phyloP scores from a whole-genome alignment of 2,329 filamentous ascomycete species.

The Anthostomella pinea region DNA sequence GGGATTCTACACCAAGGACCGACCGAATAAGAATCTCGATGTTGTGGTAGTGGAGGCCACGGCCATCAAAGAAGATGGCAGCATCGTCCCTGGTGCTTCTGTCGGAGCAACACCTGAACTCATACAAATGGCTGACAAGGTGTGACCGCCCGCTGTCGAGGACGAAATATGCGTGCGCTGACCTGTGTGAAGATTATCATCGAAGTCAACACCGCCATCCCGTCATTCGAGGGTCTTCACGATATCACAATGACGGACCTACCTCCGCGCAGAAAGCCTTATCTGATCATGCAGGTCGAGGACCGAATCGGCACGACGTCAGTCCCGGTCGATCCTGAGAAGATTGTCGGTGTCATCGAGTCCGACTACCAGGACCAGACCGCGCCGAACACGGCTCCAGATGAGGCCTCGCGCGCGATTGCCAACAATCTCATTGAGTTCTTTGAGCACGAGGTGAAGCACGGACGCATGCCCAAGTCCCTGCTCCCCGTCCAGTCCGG shows the following conservation, averaged over 20 bases:
- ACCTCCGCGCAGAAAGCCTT: conserved; percentile 77
- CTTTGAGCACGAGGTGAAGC: conserved; percentile 79
- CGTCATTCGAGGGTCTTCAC: conserved; percentile 83
- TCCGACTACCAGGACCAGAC: conserved; percentile 78
- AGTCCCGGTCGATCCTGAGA: conserved; percentile 80
- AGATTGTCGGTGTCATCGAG: conserved; percentile 81
- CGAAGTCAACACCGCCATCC: conserved; percentile 84
- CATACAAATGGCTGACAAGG: conserved; percentile 86
- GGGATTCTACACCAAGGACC: conserved; percentile 82
- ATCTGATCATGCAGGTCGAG: conserved; percentile 79
- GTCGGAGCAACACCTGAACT: conserved; percentile 84
- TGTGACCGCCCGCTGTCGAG: conserved; percentile 31
- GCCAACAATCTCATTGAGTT: conserved; percentile 77
- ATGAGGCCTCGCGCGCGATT: conserved; percentile 69
- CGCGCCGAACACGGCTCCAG: conserved; percentile 71
- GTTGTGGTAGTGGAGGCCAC: conserved; percentile 83
- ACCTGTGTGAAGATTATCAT: conserved; percentile 88
- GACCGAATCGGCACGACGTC: conserved; percentile 81
- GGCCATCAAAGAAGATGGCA: conserved; percentile 83
- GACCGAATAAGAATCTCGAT: conserved; percentile 70
- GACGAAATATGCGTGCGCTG: too few relatives aligned
- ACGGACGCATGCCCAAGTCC: conserved; percentile 72
- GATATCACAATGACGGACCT: conserved; percentile 89
- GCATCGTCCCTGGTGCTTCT: conserved; percentile 81
- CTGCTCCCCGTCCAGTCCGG: conserved; percentile 82